Percentiles rank a stretch among this genome's conserved stretches.
Evolutionary conservation across 116 monocot genomes (phyloP).

Genomic region (Cymodocea nodosa): DNA sequence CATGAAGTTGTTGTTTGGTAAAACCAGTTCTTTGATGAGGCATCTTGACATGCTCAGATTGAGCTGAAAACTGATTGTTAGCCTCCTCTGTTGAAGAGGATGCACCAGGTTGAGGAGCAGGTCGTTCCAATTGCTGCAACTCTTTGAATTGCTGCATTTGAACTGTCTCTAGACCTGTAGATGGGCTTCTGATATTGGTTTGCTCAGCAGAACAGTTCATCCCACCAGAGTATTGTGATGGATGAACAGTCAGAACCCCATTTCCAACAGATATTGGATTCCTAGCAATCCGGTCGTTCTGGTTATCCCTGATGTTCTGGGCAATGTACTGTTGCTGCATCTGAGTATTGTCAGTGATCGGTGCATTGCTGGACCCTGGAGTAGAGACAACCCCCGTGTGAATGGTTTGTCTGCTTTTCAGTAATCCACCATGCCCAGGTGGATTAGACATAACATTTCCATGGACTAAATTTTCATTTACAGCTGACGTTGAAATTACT

Average conservation of each 20-base stretch:
- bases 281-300: constrained; percentile 29
- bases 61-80: constrained; percentile 16
- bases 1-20: constrained; percentile 78
- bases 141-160: constrained; percentile 39
- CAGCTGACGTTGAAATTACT: constrained; percentile 31
- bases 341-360: constrained; percentile 26
- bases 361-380: constrained; percentile 5
- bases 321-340: constrained; percentile 31
- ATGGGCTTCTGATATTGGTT: constrained; percentile 20
- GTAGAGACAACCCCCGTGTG: constrained; percentile 25
- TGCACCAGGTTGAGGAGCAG: constrained; percentile 18
- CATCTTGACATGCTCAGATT: constrained; percentile 16
- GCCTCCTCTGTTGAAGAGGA: constrained; percentile 16
- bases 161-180: constrained; percentile 16
- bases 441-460: constrained; percentile 25
- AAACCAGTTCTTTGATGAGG: constrained; percentile 44
- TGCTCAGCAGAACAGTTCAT: constrained; percentile 19
- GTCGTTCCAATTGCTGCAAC: constrained; percentile 29
- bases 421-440: constrained; percentile 23
- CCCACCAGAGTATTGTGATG: constrained; percentile 26
- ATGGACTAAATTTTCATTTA: constrained; percentile 46
- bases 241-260: constrained; percentile 21
- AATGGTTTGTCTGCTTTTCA: constrained; percentile 24
- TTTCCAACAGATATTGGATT: constrained; percentile 14
- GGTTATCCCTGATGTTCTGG: constrained; percentile 21